Percentiles rank a stretch among this genome's conserved stretches.
Evolutionary conservation across 2,329 filamentous ascomycete genomes (phyloP).

Genomic region (Neospermospora avenae): DNA sequence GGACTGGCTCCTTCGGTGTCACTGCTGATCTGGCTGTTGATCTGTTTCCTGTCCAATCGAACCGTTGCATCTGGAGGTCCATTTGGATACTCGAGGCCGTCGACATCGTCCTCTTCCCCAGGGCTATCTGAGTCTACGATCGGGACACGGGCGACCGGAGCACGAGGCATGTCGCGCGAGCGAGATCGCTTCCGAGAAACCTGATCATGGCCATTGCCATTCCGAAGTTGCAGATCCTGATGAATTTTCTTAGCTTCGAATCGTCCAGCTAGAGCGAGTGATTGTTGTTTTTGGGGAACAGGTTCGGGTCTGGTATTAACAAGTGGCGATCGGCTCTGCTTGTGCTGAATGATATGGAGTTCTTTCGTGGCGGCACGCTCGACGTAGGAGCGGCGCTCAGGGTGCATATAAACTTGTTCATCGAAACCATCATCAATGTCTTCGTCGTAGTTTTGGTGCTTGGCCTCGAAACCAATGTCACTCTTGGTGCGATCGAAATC

Average conservation of each 20-base stretch:
- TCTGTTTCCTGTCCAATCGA: background rate
- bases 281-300: background rate
- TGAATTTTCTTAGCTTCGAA: slow-evolving; percentile 7
- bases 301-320: background rate
- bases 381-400: background rate
- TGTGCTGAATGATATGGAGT: slow-evolving; percentile 8
- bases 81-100: background rate
- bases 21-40: background rate
- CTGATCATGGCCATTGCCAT: background rate
- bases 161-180: slow-evolving; percentile 1
- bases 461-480: background rate
- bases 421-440: background rate
- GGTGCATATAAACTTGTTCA: background rate
- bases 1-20: slow-evolving; percentile 4
- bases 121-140: background rate
- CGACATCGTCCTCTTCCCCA: background rate
- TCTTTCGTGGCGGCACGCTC: background rate
- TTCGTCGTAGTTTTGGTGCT: background rate
- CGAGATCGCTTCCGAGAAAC: slow-evolving; percentile 12
- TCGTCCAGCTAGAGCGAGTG: slow-evolving; percentile 5
- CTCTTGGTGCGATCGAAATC: slow-evolving; percentile 13
- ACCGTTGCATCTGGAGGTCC: background rate
- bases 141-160: background rate
- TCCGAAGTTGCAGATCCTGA: slow-evolving; percentile 8
- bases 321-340: slow-evolving; percentile 12